These are phyloP conservation scores for Aspergillus tanneri DNA, from an alignment of 2,329 filamentous ascomycete species.

Conservation along the genomic window DNA sequence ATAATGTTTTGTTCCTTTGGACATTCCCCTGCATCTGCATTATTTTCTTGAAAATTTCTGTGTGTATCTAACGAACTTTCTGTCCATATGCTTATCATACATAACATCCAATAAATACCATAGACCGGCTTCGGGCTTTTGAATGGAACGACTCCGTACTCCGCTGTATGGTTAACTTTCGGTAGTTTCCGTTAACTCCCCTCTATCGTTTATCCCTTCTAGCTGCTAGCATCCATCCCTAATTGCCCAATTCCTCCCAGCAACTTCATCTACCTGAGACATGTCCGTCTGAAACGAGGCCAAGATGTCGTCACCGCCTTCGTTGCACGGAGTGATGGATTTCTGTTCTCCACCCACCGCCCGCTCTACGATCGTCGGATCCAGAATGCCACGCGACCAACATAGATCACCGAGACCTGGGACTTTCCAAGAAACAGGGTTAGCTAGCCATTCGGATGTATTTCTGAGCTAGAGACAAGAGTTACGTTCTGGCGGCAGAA, in stretches of 20 bases:
- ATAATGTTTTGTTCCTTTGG: neutral
- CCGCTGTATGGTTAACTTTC: neutral
- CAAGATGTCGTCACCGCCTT: slow-evolving; percentile 7
- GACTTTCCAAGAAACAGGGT: neutral
- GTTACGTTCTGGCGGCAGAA: neutral
- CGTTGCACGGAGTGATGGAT: slow-evolving; percentile 12
- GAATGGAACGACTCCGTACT: neutral
- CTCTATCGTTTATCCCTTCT: neutral
- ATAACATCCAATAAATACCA: neutral
- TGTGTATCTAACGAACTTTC: slow-evolving; percentile 2
- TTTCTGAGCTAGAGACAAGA: too few species aligned
- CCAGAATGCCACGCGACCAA: slow-evolving; percentile 1
- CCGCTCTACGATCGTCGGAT: neutral
- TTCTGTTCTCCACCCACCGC: neutral
- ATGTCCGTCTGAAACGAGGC: neutral
- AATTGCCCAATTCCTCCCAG: neutral
- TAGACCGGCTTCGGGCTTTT: neutral
- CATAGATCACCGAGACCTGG: neutral
- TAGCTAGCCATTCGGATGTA: neutral
- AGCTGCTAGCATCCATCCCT: too few species aligned
- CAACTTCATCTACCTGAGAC: neutral
- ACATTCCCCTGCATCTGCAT: neutral
- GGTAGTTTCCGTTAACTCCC: neutral
- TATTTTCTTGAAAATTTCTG: neutral
- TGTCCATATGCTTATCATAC: neutral